Base-by-base conservation (phyloP, 352 stramenopile genomes). In the Thalassiosira delicatula region DNA sequence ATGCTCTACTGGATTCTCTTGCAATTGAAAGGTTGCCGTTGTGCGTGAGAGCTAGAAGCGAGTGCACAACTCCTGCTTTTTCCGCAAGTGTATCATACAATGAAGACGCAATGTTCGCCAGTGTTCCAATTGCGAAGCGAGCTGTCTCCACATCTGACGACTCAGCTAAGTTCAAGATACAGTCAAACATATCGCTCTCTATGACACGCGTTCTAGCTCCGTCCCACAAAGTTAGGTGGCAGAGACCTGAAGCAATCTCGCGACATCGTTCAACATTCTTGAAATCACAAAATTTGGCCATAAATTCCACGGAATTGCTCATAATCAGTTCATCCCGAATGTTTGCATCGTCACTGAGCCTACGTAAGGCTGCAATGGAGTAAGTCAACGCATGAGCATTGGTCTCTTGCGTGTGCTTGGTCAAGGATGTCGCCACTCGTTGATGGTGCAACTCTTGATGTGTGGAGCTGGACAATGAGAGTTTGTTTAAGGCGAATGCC, bases 401-500 rank as follows among this genome's bases (percentile, higher is more conserved):
- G 17, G 62, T 56, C 1, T 30, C 32, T 61, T 76, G 51, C 8
- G 40, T 74, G 25, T 76, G 51, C 14, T 78, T 69, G 11, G 65
- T 49, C 49, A 89, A 69, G 9, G 46, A 33, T 60, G 68, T 74
- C 53, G 62, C 49, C 23, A 76, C 27, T 66, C 76, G n/a, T n/a
- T 84, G 23, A 25, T 65, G 30, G 35, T 27, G 57, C 2, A 86
- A 46, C 19, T 90, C 85, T 44, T 93, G 89, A 44, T 96, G 88
- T 29, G 95, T 93, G 12, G 71, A 81, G 19, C 88, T 88, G 73
- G 96, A 94, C 76, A 94, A 94, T 4, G 96, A 92, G 23, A 99
- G 92, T 80, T 98, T 98, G 27, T 95, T 96, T 14, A 98, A 90
- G 8, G 95, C 92, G 79, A 97, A 98, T 30, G 95, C 94, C 0